phyloP scores from a whole-genome alignment of 2,329 filamentous ascomycete species.

The Sclerotinia subarctica region DNA sequence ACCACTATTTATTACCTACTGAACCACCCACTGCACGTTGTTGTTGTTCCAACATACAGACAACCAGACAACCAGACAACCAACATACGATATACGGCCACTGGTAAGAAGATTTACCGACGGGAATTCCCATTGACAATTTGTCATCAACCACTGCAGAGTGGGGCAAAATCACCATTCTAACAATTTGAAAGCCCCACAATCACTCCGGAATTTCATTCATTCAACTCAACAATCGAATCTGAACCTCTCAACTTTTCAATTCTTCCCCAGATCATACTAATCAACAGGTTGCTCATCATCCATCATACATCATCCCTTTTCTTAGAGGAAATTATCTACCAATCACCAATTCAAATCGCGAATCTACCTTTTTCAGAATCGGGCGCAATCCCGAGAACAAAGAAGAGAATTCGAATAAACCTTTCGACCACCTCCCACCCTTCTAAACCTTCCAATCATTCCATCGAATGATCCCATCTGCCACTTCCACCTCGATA shows the following conservation, averaged over 20 bases:
- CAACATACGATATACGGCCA: too few relatives aligned
- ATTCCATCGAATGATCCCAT: not conserved
- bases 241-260: not conserved
- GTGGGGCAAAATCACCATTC: constrained; percentile 6
- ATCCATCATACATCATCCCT: not conserved
- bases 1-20: too few relatives aligned
- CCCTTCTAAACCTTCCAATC: not conserved
- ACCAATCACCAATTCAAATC: not conserved
- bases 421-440: not conserved
- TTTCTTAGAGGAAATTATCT: not conserved
- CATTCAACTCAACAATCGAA: not conserved
- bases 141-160: constrained; percentile 12
- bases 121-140: not conserved
- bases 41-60: too few relatives aligned
- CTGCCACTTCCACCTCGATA: not conserved
- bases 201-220: constrained; percentile 15
- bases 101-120: too few relatives aligned
- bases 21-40: too few relatives aligned
- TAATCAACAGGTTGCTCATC: not conserved
- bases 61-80: too few relatives aligned
- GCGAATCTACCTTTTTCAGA: not conserved
- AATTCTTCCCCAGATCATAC: not conserved
- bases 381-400: constrained; percentile 15
- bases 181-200: constrained; percentile 2
- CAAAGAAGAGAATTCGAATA: constrained; percentile 13